phyloP scores from a whole-genome alignment of 768 basidiomycete species.

The Macrolepiota dolichaula region DNA sequence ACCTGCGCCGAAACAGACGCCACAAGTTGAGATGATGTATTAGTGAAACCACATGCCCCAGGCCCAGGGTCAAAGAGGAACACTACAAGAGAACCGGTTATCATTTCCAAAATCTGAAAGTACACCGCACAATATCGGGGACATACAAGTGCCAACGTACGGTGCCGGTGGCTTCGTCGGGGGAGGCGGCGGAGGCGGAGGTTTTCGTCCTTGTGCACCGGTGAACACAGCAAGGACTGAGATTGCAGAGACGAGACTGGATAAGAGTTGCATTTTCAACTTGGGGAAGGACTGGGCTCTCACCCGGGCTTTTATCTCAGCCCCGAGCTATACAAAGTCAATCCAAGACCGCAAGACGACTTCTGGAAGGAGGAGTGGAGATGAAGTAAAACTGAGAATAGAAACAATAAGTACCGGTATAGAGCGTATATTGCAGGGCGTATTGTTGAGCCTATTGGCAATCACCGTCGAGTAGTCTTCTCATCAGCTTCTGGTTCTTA shows the following conservation, averaged over 20 bases:
- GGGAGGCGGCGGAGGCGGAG: not conserved
- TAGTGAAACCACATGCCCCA: conserved; percentile 37
- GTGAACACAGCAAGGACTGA: not conserved
- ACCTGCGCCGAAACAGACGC: conserved; percentile 31
- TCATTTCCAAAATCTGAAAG: not conserved
- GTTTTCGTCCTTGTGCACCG: not conserved
- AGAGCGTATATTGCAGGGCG: not conserved
- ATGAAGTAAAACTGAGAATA: not conserved
- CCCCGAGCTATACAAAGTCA: not conserved
- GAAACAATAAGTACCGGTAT: not conserved
- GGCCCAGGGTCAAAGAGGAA: conserved; percentile 31
- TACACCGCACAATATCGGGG: too few species aligned
- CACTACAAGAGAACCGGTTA: conserved; percentile 16
- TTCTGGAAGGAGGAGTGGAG: not conserved
- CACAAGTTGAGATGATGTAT: conserved; percentile 28
- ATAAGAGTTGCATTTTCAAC: not conserved
- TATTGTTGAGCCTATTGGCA: not conserved
- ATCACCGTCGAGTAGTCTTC: not conserved
- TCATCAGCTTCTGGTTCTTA: not conserved
- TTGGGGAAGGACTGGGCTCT: not conserved
- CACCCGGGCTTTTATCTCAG: not conserved
- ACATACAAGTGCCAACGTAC: conserved; percentile 1
- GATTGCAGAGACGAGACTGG: not conserved
- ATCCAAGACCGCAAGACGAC: not conserved
- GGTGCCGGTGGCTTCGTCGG: not conserved